Conservation (phyloP, 129 eudicot species). For the Glebionis coronaria region DNA sequence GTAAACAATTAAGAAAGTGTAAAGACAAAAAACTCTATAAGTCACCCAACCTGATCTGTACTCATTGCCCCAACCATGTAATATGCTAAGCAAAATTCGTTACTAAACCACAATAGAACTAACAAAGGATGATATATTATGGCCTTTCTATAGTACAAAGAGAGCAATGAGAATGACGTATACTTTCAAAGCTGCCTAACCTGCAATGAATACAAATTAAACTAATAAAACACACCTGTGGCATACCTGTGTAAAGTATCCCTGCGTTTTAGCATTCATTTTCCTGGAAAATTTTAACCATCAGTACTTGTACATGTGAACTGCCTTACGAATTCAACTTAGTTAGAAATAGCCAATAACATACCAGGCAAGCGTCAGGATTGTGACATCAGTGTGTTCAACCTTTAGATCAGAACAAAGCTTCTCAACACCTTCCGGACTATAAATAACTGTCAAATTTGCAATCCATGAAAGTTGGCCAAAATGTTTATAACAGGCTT, state of each 20-base stretch:
- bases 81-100: background rate
- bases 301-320: constrained; percentile 8
- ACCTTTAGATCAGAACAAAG: constrained; percentile 77
- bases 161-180: background rate
- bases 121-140: background rate
- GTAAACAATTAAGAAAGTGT: background rate
- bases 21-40: too few relatives aligned
- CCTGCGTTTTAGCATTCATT: constrained; percentile 86
- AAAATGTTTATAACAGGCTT: background rate
- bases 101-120: background rate
- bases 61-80: too few relatives aligned
- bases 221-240: constrained; percentile 32
- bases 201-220: background rate
- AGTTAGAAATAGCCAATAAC: constrained; percentile 15
- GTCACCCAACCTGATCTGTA: too few relatives aligned
- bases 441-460: constrained; percentile 22
- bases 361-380: constrained; percentile 93
- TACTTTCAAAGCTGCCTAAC: constrained; percentile 8
- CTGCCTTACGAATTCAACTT: background rate
- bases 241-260: constrained; percentile 81
- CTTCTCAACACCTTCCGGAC: constrained; percentile 85
- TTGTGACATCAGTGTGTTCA: constrained; percentile 67
- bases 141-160: too few relatives aligned
- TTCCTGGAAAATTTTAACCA: constrained; percentile 49
- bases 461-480: background rate